Evolutionary conservation across 2,329 filamentous ascomycete genomes (phyloP), one percentile per base, ranked within the genome.

Genomic region (Talaromyces sp.): DNA sequence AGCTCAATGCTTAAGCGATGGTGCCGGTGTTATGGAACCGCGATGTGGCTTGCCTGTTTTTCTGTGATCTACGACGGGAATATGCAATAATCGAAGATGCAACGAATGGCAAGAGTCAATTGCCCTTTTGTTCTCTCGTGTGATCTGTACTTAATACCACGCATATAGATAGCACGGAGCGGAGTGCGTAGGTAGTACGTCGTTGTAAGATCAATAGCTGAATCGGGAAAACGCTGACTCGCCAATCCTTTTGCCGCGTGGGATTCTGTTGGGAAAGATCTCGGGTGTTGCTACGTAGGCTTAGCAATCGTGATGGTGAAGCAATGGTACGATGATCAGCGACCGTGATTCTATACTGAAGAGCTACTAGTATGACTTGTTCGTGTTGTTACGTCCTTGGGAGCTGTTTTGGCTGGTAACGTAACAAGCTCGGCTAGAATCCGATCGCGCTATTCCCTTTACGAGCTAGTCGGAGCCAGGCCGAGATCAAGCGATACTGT

Each of bases 401-500:
- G 27, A 6, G 4, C 4, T 31, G 9, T 45, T 48, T 37, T 11
- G 57, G 57, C 31, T 24, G 27, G 50, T 54, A 22, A 37, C 33
- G 31, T 31, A 39, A 22, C 35, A 41, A 22, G 33, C 47, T 27
- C 22, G n/a, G 45, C 33, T 16, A 31, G 45, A 52, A 10, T 45
- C 58, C 35, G 60, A 63, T 63, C 50, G 22, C 10, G 11, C 61
- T 48, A 63, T 45, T n/a, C 37, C 24, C 3, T 2, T 47, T 63
- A 0, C 2, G 19, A 31, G 1, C 41, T 63, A 57, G 61, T 9
- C 24, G n/a, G 13, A 16, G 8, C n/a, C 22, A 24, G 27, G 16
- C 61, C 61, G 61, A 63, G 61, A 63, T 63, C 50, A 19, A 47
- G 61, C 61, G 61, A 63, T 54, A 63, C 50, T 9, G 41, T 62